Conservation (phyloP, 306 rosid species). For the Lagenaria siceraria region DNA sequence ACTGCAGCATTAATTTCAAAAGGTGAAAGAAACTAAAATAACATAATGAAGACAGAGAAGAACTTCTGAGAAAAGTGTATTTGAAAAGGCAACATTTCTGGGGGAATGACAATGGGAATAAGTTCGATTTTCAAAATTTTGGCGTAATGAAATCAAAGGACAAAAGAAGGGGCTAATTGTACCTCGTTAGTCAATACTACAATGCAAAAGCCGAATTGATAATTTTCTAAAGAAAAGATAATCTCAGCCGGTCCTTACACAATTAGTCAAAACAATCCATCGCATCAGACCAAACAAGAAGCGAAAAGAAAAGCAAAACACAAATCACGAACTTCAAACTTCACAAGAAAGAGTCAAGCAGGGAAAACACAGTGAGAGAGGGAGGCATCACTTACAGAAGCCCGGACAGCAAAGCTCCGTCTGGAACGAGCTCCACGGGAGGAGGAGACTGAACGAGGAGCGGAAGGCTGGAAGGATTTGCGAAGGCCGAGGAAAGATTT, state of each 20-base stretch:
- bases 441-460: slow-evolving; percentile 30
- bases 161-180: not conserved
- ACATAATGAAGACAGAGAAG: not conserved
- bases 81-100: not conserved
- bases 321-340: not conserved
- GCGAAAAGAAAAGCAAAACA: not conserved
- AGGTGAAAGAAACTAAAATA: not conserved
- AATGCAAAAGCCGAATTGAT: not conserved
- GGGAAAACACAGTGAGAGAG: not conserved
- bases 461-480: slow-evolving; percentile 38
- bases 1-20: not conserved
- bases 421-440: slow-evolving; percentile 24
- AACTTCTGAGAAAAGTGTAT: not conserved
- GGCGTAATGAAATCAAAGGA: not conserved
- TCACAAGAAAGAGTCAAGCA: not conserved
- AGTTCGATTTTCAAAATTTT: not conserved
- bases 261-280: not conserved
- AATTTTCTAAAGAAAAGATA: not conserved
- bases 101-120: not conserved
- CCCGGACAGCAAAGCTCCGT: slow-evolving; percentile 52
- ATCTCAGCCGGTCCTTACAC: too few relatives aligned
- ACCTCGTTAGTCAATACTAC: not conserved
- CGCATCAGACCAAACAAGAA: not conserved
- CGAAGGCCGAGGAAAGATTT: slow-evolving; percentile 54
- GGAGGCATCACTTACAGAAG: slow-evolving; percentile 31